A percentile compares a stretch with the other conserved stretches of the same genome.
Conservation (phyloP, 2,329 filamentous ascomycete genomes). For the Daldinia sp. region DNA sequence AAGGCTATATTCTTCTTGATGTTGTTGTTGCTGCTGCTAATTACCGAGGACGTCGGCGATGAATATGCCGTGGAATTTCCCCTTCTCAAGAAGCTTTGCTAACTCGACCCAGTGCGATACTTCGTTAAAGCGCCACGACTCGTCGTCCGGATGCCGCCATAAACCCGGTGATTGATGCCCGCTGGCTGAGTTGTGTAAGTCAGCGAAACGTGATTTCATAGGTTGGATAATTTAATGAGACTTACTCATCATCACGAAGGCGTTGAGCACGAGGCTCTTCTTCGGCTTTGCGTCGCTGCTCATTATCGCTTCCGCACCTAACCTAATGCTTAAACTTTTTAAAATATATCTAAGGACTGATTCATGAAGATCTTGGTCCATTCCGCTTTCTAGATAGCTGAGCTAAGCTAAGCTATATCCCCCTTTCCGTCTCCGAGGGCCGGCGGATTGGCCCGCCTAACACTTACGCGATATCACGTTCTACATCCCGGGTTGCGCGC, state of each 20-base stretch:
- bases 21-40: too few relatives aligned
- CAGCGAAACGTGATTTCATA: background rate
- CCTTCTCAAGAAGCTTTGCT: conserved; percentile 71
- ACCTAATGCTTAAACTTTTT: background rate
- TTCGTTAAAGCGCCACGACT: conserved; percentile 68
- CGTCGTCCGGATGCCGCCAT: conserved; percentile 68
- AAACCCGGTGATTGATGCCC: conserved; percentile 60
- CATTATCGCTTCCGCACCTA: conserved; percentile 22
- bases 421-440: conserved; percentile 27
- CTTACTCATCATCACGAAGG: conserved; percentile 63
- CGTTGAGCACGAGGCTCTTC: conserved; percentile 63
- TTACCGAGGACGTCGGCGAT: conserved; percentile 71
- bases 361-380: background rate
- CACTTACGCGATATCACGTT: conserved; percentile 21
- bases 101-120: conserved; percentile 73
- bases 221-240: background rate
- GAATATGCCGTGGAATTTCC: conserved; percentile 74
- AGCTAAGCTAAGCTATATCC: conserved; percentile 1
- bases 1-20: background rate
- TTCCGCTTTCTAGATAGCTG: background rate
- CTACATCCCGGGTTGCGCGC: conserved; percentile 10
- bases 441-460: conserved; percentile 18
- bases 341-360: background rate
- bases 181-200: conserved; percentile 48
- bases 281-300: conserved; percentile 47